Base-by-base conservation (phyloP, 345 rosid genomes). In the Mangifera indica region DNA sequence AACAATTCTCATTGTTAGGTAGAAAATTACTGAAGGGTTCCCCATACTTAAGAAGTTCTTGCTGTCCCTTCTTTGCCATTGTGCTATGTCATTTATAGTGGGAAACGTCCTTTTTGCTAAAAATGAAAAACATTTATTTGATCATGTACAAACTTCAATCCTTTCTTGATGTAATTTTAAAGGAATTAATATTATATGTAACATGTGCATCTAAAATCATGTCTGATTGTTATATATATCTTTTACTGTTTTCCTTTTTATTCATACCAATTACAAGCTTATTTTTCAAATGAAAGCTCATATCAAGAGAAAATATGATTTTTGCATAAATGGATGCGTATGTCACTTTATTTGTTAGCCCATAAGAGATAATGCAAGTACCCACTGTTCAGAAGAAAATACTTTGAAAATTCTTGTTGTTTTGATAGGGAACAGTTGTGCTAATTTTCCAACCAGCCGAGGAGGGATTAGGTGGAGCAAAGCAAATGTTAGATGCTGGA, bases 381-480 rank as follows among this genome's bases (percentile, higher is more conserved):
- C 37, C 25, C 21, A 42, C 10, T 22, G 53, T 40, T 17, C 14
- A 1, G 42, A 15, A 25, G 44, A 62, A 20, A 7, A 14, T 29
- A 21, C 24, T 29, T 20, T 45, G 8, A 52, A 17, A 32, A 63
- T 58, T 55, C 18, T 40, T 52, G 63, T 63, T 21, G 55, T 66
- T 64, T 54, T 60, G 73, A 56, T 79, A 92, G 99, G 98, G 99
- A 32, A 95, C 98, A 6, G 83, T 90, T 48, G 82, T 86, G 71
- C 87, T 90, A 42, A 81, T 95, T 42, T 95, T 95, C 59, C 99
- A 95, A 81, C 99, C 98, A 44, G 98, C 91, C 32, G 98, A 95
- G 82, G 99, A 95, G 87, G 97, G 93, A 61, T 85, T 88, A n/a
- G 96, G 88, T 20, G 98, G 97, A 48, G 98, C 98, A 17, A 89